Evolutionary conservation across 805 yeast genomes (phyloP), one percentile per base, ranked within the genome.

Genomic region (Wickerhamomyces queroliae): DNA sequence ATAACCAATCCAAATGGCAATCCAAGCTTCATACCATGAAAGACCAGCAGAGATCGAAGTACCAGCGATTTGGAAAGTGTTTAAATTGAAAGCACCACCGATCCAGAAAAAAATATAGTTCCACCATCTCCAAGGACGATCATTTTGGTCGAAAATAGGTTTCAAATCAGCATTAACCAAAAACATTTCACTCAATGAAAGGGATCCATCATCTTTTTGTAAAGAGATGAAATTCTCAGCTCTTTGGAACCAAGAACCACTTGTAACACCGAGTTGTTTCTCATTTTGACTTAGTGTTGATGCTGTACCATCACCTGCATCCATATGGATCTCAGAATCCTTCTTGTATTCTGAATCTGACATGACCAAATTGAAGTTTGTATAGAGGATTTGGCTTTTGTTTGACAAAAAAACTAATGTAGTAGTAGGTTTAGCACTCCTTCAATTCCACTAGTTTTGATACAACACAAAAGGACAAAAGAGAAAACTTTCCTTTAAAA

Each of bases 11-110:
- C 95, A 86, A 19, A 88, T 93, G 1, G 93, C 76, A 28, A 88
- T 64, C 95, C 95, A 88, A 10, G 84, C 79, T 56, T 81, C 89
- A 95, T 95, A 88, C 95, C 95, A 87, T 17, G 83, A 75, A 61
- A 88, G 64, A 12, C 93, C 93, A 17, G 79, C 76, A 38, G 70
- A 67, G 41, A 83, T 81, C 51, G 95, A 95, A 0, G 95, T 83
- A 9, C 91, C 80, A 3, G 95, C 95, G 50, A 88, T 86, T 66
- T 84, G 89, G 88, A 91, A 87, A 7, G 96, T 86, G 59, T 85
- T 87, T 56, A 88, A 78, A 63, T 88, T 88, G 66, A 88, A 85
- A 24, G 95, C 80, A 58, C 89, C 96, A 0, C 95, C 88, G 42
- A 88, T 61, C 96, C 96, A 88, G 52, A 85, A 83, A 46, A 76